phyloP scores from a whole-genome alignment of 768 basidiomycete species.

The Trametes meyenii region DNA sequence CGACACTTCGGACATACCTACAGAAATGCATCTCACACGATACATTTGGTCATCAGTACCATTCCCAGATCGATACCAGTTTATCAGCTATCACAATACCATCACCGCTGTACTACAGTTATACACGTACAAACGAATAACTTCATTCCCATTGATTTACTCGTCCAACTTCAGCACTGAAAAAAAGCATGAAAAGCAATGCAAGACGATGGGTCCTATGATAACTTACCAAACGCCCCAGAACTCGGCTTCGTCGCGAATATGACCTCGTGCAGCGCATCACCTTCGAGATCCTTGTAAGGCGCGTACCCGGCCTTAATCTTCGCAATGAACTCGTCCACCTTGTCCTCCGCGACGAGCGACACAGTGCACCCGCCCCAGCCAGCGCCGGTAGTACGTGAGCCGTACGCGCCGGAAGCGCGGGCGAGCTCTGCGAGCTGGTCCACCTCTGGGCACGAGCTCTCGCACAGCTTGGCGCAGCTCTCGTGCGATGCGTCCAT shows the following conservation, averaged over 20 bases:
- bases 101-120: not conserved
- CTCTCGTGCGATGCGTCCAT: constrained; percentile 82
- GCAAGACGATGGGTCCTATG: too few relatives aligned
- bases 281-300: constrained; percentile 62
- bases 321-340: constrained; percentile 63
- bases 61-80: not conserved
- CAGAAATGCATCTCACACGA: too few relatives aligned
- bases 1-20: too few relatives aligned
- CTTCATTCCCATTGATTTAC: not conserved
- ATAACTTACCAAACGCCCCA: constrained; percentile 74
- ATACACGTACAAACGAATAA: not conserved
- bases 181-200: too few relatives aligned
- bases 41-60: not conserved
- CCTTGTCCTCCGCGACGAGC: constrained; percentile 66
- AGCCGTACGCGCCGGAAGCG: constrained; percentile 76
- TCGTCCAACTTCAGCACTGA: constrained; percentile 17
- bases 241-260: constrained; percentile 85
- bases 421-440: constrained; percentile 64
- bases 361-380: constrained; percentile 94
- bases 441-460: constrained; percentile 80
- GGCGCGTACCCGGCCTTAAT: constrained; percentile 63
- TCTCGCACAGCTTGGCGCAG: constrained; percentile 72
- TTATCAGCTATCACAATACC: too few relatives aligned
- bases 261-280: constrained; percentile 63
- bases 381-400: constrained; percentile 85